Base-by-base conservation (phyloP, 495 filamentous ascomycete genomes). In the Neurospora sublineolata region DNA sequence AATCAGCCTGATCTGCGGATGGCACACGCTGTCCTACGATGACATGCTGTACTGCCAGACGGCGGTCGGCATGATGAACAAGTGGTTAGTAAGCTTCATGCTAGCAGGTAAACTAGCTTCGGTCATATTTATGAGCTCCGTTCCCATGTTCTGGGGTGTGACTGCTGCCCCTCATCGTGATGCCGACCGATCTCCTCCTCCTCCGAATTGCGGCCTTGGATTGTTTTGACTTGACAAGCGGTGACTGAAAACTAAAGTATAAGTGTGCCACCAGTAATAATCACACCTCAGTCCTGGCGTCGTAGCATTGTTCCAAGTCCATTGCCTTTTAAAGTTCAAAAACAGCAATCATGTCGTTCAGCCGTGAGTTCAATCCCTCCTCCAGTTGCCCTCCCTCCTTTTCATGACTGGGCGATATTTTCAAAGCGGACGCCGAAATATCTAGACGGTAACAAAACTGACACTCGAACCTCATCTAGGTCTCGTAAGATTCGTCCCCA, bases 401-500 rank as follows among this genome's bases (percentile, higher is more conserved):
- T 58, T 11, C 46, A 6, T 2, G 23, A 30, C 46, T 58, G 23
- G 23, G 8, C 46, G 8, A 30, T 1, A 14, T 30, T 7, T 60
- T 12, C 12, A 60, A 30, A 30, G 1, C 1, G 0, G 23, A 60
- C 6, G 72, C 16, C 30, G 70, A 67, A 38, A 68, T 10, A 38
- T 3, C 37, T 8, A 27, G 3, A n/a, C 18, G 8, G 0, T 8
- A 4, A 18, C 1, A 2, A 14, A 37, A 20, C 14, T 27, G 18
- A 20, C 37, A 67, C 2, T 3, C 4, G 2, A 39, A 14, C 30
- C 0, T 8, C 27, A 71, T 58, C 36, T 72, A 89, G 87, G 87
- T 76, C 82, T 89, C 75, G 86, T 89, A 74, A 85, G 88, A 70
- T 89, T 89, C 73, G 79, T 84, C 60, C 85, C 88, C 71, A 86